Evolutionary conservation across 345 rosid species (phyloP).

Genomic region (Lepidium sativum): DNA sequence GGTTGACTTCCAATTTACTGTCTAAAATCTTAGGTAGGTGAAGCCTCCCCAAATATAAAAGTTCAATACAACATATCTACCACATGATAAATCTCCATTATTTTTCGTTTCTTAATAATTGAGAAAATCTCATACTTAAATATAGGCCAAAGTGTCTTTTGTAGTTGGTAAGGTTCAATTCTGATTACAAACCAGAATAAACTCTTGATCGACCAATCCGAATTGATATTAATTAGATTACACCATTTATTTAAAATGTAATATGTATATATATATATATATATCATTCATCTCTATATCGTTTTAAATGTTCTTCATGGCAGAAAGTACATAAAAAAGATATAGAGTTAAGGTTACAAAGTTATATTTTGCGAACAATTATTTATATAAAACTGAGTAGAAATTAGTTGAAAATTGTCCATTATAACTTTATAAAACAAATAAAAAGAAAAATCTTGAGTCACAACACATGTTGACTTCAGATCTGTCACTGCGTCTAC

Average conservation of each 20-base stretch:
- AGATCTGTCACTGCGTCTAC: neutral
- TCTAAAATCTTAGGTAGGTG: constrained; percentile 17
- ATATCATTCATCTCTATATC: too few relatives aligned
- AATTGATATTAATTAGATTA: too few relatives aligned
- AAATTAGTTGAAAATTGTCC: neutral
- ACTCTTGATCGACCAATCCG: too few relatives aligned
- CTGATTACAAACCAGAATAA: too few relatives aligned
- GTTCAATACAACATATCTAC: neutral
- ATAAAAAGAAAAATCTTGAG: neutral
- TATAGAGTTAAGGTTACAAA: neutral
- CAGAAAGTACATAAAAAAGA: too few relatives aligned
- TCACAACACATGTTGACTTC: constrained; percentile 19
- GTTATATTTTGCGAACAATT: neutral
- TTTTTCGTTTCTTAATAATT: too few relatives aligned
- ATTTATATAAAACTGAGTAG: neutral
- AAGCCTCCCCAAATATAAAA: neutral
- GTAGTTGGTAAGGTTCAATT: too few relatives aligned
- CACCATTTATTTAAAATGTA: too few relatives aligned
- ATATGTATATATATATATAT: too few relatives aligned
- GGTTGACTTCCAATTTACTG: constrained; percentile 8
- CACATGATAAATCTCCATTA: constrained; percentile 8
- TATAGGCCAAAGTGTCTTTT: too few relatives aligned
- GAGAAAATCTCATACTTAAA: too few relatives aligned
- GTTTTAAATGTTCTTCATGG: too few relatives aligned
- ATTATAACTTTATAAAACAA: neutral